Conservation (phyloP, 2,329 filamentous ascomycete species). For the Trichophyton benhamiae region DNA sequence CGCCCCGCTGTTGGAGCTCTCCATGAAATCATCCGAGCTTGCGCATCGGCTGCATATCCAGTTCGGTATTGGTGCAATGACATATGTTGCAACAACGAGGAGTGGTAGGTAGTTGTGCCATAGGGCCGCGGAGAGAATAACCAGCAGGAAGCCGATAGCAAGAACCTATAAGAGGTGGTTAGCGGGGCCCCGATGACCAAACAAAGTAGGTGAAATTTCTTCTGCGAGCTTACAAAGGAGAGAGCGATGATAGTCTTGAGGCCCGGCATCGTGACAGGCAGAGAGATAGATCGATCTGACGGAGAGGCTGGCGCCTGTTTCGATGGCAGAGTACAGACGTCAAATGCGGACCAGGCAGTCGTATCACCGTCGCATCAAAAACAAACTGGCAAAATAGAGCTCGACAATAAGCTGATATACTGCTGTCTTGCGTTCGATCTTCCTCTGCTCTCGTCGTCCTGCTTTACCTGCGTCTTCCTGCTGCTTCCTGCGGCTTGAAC, state of each 20-base stretch:
- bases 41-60: slow-evolving; percentile 84
- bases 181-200: neutral
- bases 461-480: neutral
- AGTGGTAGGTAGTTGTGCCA: slow-evolving; percentile 92
- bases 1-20: slow-evolving; percentile 65
- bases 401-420: neutral
- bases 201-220: neutral
- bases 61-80: slow-evolving; percentile 87
- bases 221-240: slow-evolving; percentile 59
- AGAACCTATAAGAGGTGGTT: slow-evolving; percentile 49
- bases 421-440: neutral
- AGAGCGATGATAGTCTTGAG: slow-evolving; percentile 98
- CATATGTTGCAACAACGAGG: slow-evolving; percentile 89
- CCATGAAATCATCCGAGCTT: slow-evolving; percentile 94
- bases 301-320: slow-evolving; percentile 10
- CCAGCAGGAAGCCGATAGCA: slow-evolving; percentile 94
- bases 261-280: slow-evolving; percentile 54
- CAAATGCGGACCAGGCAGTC: neutral
- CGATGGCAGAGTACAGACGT: neutral
- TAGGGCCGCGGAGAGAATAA: slow-evolving; percentile 92
- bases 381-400: neutral
- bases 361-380: neutral
- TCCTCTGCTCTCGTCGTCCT: neutral
- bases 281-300: neutral
- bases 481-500: neutral